phyloP scores from a whole-genome alignment of 2,329 filamentous ascomycete genomes.

The Mycogone perniciosa region DNA sequence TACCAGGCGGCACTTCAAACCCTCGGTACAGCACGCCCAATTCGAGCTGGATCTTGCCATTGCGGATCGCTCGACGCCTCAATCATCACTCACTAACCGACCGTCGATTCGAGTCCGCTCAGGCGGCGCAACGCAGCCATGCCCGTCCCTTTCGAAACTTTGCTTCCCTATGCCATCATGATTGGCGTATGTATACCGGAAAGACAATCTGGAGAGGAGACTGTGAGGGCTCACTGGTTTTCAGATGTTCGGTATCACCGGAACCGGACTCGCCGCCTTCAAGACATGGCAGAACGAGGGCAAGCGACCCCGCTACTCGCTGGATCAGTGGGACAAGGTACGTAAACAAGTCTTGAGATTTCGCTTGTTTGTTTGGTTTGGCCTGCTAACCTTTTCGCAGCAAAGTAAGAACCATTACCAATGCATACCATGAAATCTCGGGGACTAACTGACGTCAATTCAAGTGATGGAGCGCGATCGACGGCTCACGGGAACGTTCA shows the following conservation, averaged over 20 bases:
- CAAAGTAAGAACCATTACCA: slow-evolving; percentile 41
- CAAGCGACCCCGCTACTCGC: slow-evolving; percentile 52
- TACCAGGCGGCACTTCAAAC: slow-evolving; percentile 4
- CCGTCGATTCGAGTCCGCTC: slow-evolving; percentile 21
- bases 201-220: neutral
- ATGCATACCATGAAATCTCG: slow-evolving; percentile 2
- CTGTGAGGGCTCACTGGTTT: slow-evolving; percentile 19
- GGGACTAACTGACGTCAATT: slow-evolving; percentile 6
- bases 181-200: slow-evolving; percentile 42
- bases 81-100: neutral
- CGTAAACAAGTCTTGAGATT: slow-evolving; percentile 17
- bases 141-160: slow-evolving; percentile 58
- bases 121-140: slow-evolving; percentile 36
- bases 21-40: slow-evolving; percentile 18
- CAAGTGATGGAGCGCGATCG: slow-evolving; percentile 61
- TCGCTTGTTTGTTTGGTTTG: neutral
- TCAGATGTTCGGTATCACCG: slow-evolving; percentile 59
- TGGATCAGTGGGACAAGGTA: slow-evolving; percentile 60
- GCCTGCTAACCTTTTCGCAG: slow-evolving; percentile 33
- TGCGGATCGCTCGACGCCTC: neutral
- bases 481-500: slow-evolving; percentile 51
- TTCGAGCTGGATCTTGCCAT: slow-evolving; percentile 13
- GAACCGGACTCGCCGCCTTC: slow-evolving; percentile 51
- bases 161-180: slow-evolving; percentile 61
- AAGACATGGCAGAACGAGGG: slow-evolving; percentile 54